phyloP scores from a whole-genome alignment of 2,329 filamentous ascomycete species.

The Penicillium corylophilum region DNA sequence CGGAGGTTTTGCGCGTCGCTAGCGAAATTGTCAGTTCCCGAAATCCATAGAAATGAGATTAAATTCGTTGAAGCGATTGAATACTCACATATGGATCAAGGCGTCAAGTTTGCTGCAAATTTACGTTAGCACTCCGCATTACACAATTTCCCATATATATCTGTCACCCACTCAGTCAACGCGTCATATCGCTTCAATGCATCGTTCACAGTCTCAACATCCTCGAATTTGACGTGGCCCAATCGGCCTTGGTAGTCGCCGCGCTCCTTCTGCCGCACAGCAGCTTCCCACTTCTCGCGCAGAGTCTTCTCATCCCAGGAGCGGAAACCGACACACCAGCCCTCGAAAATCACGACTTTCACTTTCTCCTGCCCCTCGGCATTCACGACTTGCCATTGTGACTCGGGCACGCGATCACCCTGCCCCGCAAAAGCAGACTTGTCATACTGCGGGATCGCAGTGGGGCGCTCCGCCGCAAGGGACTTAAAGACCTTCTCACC shows the following conservation, averaged over 20 bases:
- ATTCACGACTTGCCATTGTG: constrained; percentile 60
- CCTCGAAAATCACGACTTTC: constrained; percentile 76
- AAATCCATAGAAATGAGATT: neutral
- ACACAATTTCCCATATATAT: neutral
- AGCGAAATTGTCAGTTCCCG: neutral
- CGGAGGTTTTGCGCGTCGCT: constrained; percentile 68
- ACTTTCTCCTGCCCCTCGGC: constrained; percentile 36
- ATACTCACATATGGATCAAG: constrained; percentile 61
- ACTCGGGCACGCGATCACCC: constrained; percentile 68
- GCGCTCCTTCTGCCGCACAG: constrained; percentile 48
- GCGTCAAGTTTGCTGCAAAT: constrained; percentile 54
- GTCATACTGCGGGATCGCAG: constrained; percentile 74
- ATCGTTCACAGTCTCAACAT: constrained; percentile 60
- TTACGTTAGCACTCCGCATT: constrained; percentile 12
- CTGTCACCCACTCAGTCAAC: constrained; percentile 55
- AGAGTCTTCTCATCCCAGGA: constrained; percentile 57
- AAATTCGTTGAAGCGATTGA: too few species aligned
- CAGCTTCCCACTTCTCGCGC: constrained; percentile 54
- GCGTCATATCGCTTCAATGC: constrained; percentile 58
- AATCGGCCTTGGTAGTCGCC: constrained; percentile 52
- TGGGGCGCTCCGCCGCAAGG: constrained; percentile 50
- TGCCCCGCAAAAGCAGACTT: constrained; percentile 74
- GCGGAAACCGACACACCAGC: constrained; percentile 87
- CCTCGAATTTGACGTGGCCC: constrained; percentile 54
- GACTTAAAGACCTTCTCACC: constrained; percentile 63